phyloP scores from a whole-genome alignment of 805 yeast species.

The Candida morakotiae region DNA sequence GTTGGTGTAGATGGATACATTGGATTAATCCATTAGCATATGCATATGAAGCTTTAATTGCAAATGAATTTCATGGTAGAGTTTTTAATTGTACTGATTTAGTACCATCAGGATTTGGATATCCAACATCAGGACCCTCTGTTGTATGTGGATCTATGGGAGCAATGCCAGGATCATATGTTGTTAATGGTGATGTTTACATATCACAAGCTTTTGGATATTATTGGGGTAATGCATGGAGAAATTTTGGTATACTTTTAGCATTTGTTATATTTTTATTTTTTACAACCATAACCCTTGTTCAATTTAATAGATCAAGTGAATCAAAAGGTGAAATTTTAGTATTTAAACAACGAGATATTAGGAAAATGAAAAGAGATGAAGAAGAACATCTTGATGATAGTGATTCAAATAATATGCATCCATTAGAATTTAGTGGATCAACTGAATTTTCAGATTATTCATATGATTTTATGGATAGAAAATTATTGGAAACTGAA shows the following conservation, averaged over 20 bases:
- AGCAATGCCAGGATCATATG: conserved; percentile 16
- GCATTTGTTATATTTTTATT: conserved; percentile 56
- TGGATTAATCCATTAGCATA: conserved; percentile 57
- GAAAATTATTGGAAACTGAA: conserved; percentile 5
- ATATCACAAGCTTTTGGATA: conserved; percentile 42
- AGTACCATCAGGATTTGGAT: conserved; percentile 44
- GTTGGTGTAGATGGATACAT: conserved; percentile 67
- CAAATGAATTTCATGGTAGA: conserved; percentile 51
- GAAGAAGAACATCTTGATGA: conserved; percentile 8
- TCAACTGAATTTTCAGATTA: conserved; percentile 7
- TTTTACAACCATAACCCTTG: conserved; percentile 45
- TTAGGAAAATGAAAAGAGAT: conserved; percentile 40
- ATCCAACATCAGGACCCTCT: conserved; percentile 13
- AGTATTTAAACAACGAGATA: conserved; percentile 50
- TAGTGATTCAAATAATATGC: conserved; percentile 5
- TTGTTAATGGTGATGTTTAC: conserved; percentile 23
- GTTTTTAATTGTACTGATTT: conserved; percentile 42
- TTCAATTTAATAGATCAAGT: conserved; percentile 59
- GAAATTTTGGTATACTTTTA: conserved; percentile 59
- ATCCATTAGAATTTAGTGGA: conserved; percentile 7
- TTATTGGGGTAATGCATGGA: conserved; percentile 49
- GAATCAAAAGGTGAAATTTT: conserved; percentile 70
- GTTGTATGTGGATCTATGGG: conserved; percentile 23
- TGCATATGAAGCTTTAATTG: conserved; percentile 54
- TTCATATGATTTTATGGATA: conserved; percentile 7